Conservation (phyloP, 345 rosid genomes). For the Nephelium lappaceum region DNA sequence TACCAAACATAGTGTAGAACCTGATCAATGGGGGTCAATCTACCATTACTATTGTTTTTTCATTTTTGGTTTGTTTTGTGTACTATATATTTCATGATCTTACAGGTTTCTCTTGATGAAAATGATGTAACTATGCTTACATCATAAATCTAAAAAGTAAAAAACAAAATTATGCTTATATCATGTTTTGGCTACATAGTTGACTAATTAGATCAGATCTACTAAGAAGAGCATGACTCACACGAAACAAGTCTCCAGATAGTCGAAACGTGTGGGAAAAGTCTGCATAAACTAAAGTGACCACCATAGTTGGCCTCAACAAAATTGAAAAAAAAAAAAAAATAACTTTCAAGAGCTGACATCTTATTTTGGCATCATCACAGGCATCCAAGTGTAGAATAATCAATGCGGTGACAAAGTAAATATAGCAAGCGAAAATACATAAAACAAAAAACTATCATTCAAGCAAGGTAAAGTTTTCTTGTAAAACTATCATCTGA, state of each 20-base stretch:
- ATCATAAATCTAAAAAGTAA: too few species aligned
- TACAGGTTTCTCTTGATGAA: background rate
- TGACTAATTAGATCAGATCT: background rate
- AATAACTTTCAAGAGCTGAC: background rate
- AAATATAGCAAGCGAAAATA: background rate
- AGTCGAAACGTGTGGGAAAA: background rate
- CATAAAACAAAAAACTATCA: background rate
- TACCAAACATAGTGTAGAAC: too few species aligned
- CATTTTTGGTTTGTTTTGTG: background rate
- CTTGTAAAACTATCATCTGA: background rate
- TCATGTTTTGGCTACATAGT: background rate
- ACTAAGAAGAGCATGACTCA: background rate
- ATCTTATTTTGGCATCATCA: conserved; percentile 3
- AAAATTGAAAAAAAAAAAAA: background rate
- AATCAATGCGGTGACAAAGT: background rate
- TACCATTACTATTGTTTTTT: background rate
- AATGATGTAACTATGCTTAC: background rate
- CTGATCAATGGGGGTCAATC: background rate
- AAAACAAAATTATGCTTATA: background rate
- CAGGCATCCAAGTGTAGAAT: background rate
- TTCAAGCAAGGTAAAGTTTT: background rate
- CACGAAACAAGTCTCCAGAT: background rate
- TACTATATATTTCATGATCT: background rate
- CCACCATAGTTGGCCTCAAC: background rate
- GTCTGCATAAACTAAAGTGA: background rate